phyloP scores from a whole-genome alignment of 371 early-diverging fungal species.

The Syncephalastrum contaminatum region DNA sequence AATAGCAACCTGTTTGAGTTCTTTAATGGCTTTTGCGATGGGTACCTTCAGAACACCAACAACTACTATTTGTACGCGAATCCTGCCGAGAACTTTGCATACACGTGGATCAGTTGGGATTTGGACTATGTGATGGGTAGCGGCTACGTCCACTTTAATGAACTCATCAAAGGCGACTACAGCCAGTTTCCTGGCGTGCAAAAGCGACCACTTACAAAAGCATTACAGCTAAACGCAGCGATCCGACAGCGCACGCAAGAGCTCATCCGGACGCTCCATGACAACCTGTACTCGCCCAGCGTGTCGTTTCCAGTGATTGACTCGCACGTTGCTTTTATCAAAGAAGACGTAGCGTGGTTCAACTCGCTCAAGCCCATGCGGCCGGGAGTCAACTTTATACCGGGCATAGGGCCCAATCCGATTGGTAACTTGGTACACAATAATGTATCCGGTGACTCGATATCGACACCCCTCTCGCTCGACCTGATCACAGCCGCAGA shows the following conservation, averaged over 20 bases:
- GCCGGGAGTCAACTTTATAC: background rate
- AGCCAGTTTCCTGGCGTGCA: conserved; percentile 16
- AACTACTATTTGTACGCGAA: conserved; percentile 33
- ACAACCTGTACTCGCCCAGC: conserved; percentile 14
- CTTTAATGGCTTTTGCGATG: conserved; percentile 28
- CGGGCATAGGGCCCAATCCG: background rate
- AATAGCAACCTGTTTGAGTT: conserved; percentile 40
- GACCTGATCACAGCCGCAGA: conserved; percentile 4
- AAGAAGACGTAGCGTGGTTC: conserved; percentile 17
- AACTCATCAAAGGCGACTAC: conserved; percentile 27
- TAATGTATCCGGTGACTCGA: background rate
- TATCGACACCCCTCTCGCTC: conserved; percentile 2
- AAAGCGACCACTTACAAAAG: conserved; percentile 24
- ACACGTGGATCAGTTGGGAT: conserved; percentile 31
- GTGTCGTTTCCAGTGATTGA: conserved; percentile 7
- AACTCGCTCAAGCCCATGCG: conserved; percentile 10
- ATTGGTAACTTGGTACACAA: background rate
- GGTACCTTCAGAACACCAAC: conserved; percentile 33
- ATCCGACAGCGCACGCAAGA: conserved; percentile 14
- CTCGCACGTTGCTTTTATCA: conserved; percentile 4
- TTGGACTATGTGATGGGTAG: conserved; percentile 32
- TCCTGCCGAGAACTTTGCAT: no score
- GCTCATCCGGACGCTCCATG: conserved; percentile 2
- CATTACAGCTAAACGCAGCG: conserved; percentile 15
- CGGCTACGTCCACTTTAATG: conserved; percentile 24